Evolutionary conservation across 164 flowering plant species (phyloP).

Genomic region (Dillenia suffruticosa): DNA sequence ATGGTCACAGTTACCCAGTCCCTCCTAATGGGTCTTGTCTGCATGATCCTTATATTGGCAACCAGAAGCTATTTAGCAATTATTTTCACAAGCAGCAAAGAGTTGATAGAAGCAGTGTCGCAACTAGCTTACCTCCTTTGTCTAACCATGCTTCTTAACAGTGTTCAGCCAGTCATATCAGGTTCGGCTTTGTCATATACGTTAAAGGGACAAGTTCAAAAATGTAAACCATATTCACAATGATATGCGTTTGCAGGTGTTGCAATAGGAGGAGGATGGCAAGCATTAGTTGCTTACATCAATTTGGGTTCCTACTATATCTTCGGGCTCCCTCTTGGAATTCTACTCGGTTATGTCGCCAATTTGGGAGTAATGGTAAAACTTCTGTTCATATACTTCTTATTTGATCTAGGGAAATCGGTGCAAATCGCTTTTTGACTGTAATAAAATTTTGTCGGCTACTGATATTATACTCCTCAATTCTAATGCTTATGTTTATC

Average conservation of each 20-base stretch:
- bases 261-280: slow-evolving; percentile 71
- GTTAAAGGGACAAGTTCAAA: too few relatives aligned
- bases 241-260: slow-evolving; percentile 31
- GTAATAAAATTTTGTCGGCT: neutral
- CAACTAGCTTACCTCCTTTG: slow-evolving; percentile 44
- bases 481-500: neutral
- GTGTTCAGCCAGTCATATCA: slow-evolving; percentile 60
- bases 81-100: slow-evolving; percentile 43
- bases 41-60: slow-evolving; percentile 33
- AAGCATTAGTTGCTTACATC: slow-evolving; percentile 52
- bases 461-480: neutral
- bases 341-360: slow-evolving; percentile 34
- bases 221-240: too few relatives aligned
- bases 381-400: neutral
- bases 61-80: slow-evolving; percentile 33
- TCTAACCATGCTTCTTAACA: slow-evolving; percentile 57
- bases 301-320: slow-evolving; percentile 48
- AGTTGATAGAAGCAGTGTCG: slow-evolving; percentile 34
- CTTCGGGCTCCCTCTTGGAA: slow-evolving; percentile 52
- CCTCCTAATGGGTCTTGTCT: slow-evolving; percentile 41
- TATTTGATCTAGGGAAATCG: too few relatives aligned
- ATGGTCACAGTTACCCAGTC: slow-evolving; percentile 41
- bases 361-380: slow-evolving; percentile 42
- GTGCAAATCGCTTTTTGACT: neutral
- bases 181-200: slow-evolving; percentile 17